These are phyloP conservation scores for Auricularia cornea DNA, from an alignment of 768 basidiomycete species.

Conservation along the genomic window DNA sequence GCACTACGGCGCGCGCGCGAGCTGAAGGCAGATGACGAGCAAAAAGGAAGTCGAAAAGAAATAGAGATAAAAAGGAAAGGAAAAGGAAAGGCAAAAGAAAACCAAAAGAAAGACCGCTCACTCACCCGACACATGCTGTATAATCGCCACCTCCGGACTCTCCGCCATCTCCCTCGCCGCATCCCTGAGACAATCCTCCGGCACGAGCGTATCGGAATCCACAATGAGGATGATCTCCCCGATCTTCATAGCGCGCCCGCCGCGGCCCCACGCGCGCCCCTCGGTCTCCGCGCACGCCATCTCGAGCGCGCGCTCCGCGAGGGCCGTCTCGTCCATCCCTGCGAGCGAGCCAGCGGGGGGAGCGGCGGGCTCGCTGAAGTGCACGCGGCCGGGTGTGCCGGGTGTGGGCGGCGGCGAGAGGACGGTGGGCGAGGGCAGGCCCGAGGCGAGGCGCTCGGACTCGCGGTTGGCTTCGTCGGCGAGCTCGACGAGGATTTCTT, in stretches of 20 bases:
- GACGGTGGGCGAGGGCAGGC: background rate
- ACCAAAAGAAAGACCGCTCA: too few species aligned
- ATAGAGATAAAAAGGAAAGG: background rate
- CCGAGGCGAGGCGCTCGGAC: background rate
- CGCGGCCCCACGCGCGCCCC: slow-evolving; percentile 58
- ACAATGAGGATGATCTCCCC: slow-evolving; percentile 75
- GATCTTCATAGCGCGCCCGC: slow-evolving; percentile 64
- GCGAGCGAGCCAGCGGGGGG: slow-evolving; percentile 16
- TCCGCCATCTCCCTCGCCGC: slow-evolving; percentile 79
- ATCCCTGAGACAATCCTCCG: slow-evolving; percentile 74
- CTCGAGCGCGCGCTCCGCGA: slow-evolving; percentile 75
- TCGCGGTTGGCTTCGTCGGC: background rate
- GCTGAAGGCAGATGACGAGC: too few species aligned
- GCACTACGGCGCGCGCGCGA: too few species aligned
- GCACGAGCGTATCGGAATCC: slow-evolving; percentile 56
- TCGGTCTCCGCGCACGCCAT: slow-evolving; percentile 68
- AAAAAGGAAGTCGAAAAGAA: too few species aligned
- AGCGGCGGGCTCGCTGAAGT: background rate
- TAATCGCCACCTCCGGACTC: slow-evolving; percentile 78
- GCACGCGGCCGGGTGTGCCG: background rate
- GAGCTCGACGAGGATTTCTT: slow-evolving; percentile 20
- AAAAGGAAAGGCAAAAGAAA: background rate
- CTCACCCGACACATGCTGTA: slow-evolving; percentile 63
- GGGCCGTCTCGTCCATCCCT: slow-evolving; percentile 32
- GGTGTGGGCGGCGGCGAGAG: background rate